A percentile compares a stretch with the other conserved stretches of the same genome.
phyloP scores from a whole-genome alignment of 345 rosid species.

The Sisymbrium irio region DNA sequence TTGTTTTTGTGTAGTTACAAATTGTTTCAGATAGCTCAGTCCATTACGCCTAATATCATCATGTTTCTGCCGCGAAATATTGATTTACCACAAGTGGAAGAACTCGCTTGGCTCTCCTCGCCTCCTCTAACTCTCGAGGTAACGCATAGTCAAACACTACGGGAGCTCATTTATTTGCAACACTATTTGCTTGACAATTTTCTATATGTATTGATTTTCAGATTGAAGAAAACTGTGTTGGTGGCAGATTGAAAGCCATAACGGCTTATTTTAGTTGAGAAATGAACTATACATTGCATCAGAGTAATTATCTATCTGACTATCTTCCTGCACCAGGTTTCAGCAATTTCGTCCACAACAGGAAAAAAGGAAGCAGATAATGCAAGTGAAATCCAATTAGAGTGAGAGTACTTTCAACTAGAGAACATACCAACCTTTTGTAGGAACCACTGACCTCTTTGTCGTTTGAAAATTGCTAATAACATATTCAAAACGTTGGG shows the following conservation, averaged over 20 bases:
- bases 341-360: too few species aligned
- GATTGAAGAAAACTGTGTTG: slow-evolving; percentile 29
- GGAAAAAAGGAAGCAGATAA: too few species aligned
- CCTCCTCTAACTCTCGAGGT: slow-evolving; percentile 36
- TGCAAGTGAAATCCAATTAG: too few species aligned
- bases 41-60: slow-evolving; percentile 23
- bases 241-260: slow-evolving; percentile 21
- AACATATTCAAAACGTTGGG: too few species aligned
- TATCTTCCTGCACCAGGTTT: background rate
- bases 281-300: background rate
- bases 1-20: slow-evolving; percentile 9
- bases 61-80: slow-evolving; percentile 31
- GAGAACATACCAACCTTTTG: too few species aligned
- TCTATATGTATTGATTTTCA: background rate
- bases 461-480: too few species aligned
- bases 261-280: slow-evolving; percentile 25
- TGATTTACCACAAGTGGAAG: slow-evolving; percentile 27
- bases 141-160: background rate
- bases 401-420: too few species aligned
- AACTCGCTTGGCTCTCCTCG: slow-evolving; percentile 34
- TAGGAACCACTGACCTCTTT: too few species aligned
- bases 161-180: background rate
- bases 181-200: background rate
- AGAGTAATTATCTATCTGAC: background rate
- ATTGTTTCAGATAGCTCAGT: slow-evolving; percentile 28